Conservation (phyloP, 495 filamentous ascomycete species). For the Neurospora terricola region DNA sequence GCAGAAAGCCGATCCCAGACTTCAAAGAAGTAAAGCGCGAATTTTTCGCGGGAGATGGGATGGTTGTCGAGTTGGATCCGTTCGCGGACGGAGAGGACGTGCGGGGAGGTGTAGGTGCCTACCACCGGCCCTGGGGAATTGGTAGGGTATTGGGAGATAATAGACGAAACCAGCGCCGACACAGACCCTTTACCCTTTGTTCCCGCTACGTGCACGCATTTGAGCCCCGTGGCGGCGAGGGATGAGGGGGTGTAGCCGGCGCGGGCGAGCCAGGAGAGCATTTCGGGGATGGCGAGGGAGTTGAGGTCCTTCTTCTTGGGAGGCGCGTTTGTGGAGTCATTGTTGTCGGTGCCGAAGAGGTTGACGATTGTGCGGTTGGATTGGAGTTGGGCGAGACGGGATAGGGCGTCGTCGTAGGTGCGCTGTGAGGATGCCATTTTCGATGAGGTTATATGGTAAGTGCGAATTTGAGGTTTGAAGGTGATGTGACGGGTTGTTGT, state of each 20-base stretch:
- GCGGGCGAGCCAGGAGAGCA: conserved; percentile 65
- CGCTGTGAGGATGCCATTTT: conserved; percentile 7
- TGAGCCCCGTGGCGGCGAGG: conserved; percentile 19
- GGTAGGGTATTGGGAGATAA: conserved; percentile 27
- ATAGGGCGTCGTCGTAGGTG: conserved; percentile 29
- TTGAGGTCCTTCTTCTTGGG: conserved; percentile 44
- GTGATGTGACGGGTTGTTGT: not conserved
- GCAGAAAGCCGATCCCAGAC: conserved; percentile 49
- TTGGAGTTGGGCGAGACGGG: conserved; percentile 59
- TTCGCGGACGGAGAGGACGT: conserved; percentile 51
- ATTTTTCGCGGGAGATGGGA: conserved; percentile 40
- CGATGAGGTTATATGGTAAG: not conserved
- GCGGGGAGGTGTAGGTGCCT: conserved; percentile 53
- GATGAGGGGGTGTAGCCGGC: conserved; percentile 52
- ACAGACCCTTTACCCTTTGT: conserved; percentile 55
- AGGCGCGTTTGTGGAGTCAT: not conserved
- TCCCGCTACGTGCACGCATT: conserved; percentile 49
- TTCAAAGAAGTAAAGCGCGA: conserved; percentile 55
- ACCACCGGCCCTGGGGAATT: too few relatives aligned
- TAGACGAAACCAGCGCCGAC: conserved; percentile 34
- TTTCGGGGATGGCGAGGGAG: conserved; percentile 70
- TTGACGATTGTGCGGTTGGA: conserved; percentile 56
- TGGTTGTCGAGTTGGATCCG: conserved; percentile 51
- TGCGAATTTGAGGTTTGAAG: not conserved
- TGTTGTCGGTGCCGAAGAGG: conserved; percentile 16